Evolutionary conservation across 1,284 basidiomycete species (phyloP).

Genomic region (Volvariella volvacea): DNA sequence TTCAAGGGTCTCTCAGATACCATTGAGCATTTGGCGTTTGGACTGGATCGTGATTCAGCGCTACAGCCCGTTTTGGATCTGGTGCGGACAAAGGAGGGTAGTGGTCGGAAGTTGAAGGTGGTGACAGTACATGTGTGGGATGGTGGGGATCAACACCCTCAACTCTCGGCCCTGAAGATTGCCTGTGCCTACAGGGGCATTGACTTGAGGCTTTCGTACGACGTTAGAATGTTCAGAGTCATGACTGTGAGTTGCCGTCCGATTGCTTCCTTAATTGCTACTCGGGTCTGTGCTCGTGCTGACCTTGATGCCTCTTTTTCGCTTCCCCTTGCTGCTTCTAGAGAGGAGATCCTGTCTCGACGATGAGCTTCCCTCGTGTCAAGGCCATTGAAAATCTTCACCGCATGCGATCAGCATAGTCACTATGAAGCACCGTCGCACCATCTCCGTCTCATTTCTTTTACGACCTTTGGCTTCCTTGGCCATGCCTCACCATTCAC

Average conservation of each 20-base stretch:
- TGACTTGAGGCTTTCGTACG: conserved; percentile 36
- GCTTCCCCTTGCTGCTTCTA: conserved; percentile 13
- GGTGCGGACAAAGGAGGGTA: conserved; percentile 31
- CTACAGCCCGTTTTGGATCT: conserved; percentile 46
- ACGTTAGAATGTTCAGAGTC: conserved; percentile 40
- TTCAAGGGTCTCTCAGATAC: conserved; percentile 42
- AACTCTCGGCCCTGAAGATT: conserved; percentile 44
- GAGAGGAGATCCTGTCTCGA: conserved; percentile 19
- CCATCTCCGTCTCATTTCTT: no score
- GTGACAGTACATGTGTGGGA: conserved; percentile 43
- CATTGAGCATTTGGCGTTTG: conserved; percentile 50
- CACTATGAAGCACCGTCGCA: no score
- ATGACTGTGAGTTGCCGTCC: conserved; percentile 32
- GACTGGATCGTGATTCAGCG: conserved; percentile 46
- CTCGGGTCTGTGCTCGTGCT: background rate
- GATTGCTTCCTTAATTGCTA: background rate
- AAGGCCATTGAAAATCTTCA: background rate
- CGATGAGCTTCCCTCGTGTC: background rate
- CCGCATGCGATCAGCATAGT: background rate
- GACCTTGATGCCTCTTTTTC: conserved; percentile 3
- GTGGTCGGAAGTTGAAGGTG: conserved; percentile 21
- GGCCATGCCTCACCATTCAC: no score
- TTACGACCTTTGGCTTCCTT: no score
- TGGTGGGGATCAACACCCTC: conserved; percentile 37
- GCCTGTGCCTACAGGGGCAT: conserved; percentile 49